Percentiles rank a stretch among this genome's conserved stretches.
Evolutionary conservation across 192 early-diverging fungal genomes (phyloP).

Genomic region (Dissophora globulifera): DNA sequence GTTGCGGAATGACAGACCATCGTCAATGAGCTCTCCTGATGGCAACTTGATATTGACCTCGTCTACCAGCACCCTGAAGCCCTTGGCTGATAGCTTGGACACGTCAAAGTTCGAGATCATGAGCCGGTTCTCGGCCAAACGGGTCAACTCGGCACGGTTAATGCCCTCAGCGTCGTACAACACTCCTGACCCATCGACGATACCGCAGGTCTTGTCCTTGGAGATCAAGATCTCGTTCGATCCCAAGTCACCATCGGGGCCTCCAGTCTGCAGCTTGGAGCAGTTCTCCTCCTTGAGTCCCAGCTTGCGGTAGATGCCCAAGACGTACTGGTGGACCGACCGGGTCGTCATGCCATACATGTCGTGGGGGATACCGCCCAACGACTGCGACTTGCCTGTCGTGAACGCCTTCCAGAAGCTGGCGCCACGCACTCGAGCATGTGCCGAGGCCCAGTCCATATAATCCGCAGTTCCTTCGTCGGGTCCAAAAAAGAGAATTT

Average conservation of each 20-base stretch:
- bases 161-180: slow-evolving; percentile 93
- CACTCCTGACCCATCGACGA: slow-evolving; percentile 97
- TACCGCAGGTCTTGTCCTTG: slow-evolving; percentile 90
- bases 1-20: slow-evolving; percentile 95
- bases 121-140: slow-evolving; percentile 82
- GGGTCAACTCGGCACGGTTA: slow-evolving; percentile 83
- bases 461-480: slow-evolving; percentile 90
- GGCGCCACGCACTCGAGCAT: slow-evolving; percentile 88
- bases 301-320: slow-evolving; percentile 92
- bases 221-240: slow-evolving; percentile 99
- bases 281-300: slow-evolving; percentile 85
- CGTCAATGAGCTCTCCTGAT: slow-evolving; percentile 84
- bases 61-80: slow-evolving; percentile 95
- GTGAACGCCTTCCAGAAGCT: slow-evolving; percentile 99
- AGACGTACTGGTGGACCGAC: slow-evolving; percentile 99
- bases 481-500: slow-evolving; percentile 87
- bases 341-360: slow-evolving; percentile 98
- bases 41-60: slow-evolving; percentile 90
- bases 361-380: slow-evolving; percentile 98
- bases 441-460: slow-evolving; percentile 99
- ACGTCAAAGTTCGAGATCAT: slow-evolving; percentile 94
- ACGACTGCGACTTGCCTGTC: slow-evolving; percentile 93
- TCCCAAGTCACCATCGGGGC: slow-evolving; percentile 97
- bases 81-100: slow-evolving; percentile 79
- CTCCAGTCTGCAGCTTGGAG: slow-evolving; percentile 96